Percentiles rank a stretch among this genome's conserved stretches.
These are phyloP conservation scores for Hanseniaspora thailandica DNA, from an alignment of 805 yeast genomes.

Conservation along the genomic window DNA sequence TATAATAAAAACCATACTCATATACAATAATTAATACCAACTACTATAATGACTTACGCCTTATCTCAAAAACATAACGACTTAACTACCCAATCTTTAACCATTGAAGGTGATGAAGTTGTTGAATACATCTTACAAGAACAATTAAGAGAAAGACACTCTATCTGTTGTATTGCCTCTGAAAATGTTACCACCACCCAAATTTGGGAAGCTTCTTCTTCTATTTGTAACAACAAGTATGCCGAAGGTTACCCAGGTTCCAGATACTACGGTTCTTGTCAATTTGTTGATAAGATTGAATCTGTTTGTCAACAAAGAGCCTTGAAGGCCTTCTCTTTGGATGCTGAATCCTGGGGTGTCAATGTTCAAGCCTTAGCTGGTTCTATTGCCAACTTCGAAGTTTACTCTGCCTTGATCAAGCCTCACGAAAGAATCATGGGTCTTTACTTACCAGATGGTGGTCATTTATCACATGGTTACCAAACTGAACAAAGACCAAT, in stretches of 20 bases:
- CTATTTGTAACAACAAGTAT: slow-evolving; percentile 97
- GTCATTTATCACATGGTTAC: slow-evolving; percentile 96
- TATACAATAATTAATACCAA: no score
- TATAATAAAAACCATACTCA: no score
- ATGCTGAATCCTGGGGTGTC: slow-evolving; percentile 87
- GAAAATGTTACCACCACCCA: slow-evolving; percentile 95
- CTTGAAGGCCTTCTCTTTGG: slow-evolving; percentile 70
- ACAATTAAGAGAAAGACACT: slow-evolving; percentile 81
- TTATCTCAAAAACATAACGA: slow-evolving; percentile 54
- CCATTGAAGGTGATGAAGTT: slow-evolving; percentile 69
- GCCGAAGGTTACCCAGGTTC: slow-evolving; percentile 99
- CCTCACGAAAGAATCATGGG: slow-evolving; percentile 98
- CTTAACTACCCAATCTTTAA: slow-evolving; percentile 46
- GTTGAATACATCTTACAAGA: slow-evolving; percentile 65
- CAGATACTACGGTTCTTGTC: slow-evolving; percentile 97
- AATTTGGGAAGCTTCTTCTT: slow-evolving; percentile 91
- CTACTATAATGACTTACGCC: slow-evolving; percentile 39
- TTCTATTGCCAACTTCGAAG: slow-evolving; percentile 95
- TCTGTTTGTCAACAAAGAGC: slow-evolving; percentile 89
- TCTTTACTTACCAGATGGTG: slow-evolving; percentile 95
- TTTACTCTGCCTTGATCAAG: slow-evolving; percentile 86
- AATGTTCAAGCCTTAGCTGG: slow-evolving; percentile 95
- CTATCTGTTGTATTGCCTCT: slow-evolving; percentile 87
- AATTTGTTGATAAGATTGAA: slow-evolving; percentile 91
- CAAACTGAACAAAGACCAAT: slow-evolving; percentile 89